A percentile compares a stretch with the other conserved stretches of the same genome.
Conservation (phyloP, 768 basidiomycete genomes). For the Mycena pura region DNA sequence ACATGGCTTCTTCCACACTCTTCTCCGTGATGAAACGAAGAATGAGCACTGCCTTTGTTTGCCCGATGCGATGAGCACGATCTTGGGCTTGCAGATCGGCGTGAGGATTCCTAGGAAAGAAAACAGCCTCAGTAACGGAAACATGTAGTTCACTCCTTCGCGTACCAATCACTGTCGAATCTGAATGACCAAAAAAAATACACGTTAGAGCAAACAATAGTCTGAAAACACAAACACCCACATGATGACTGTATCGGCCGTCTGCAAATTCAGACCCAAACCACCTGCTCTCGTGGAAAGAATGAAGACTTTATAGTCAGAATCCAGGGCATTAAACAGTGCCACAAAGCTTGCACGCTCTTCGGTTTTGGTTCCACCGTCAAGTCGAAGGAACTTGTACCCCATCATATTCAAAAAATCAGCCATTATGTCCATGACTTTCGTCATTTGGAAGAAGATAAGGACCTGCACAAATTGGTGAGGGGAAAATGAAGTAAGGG, state of each 20-base stretch:
- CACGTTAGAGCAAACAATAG: conserved; percentile 6
- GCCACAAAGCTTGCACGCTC: conserved; percentile 89
- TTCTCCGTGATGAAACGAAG: conserved; percentile 97
- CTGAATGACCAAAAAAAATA: conserved; percentile 43
- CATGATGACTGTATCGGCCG: conserved; percentile 97
- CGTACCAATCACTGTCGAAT: conserved; percentile 79
- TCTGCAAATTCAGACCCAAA: conserved; percentile 93
- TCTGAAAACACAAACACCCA: conserved; percentile 44
- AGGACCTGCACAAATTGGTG: conserved; percentile 64
- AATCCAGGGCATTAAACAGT: conserved; percentile 87
- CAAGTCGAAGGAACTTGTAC: conserved; percentile 90
- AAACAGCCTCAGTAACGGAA: conserved; percentile 26
- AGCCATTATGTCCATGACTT: conserved; percentile 98
- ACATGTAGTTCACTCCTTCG: neutral
- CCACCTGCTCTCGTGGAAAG: conserved; percentile 94
- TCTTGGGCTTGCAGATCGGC: conserved; percentile 99
- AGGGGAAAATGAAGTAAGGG: neutral
- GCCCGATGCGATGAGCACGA: conserved; percentile 99
- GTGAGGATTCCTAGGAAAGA: conserved; percentile 83
- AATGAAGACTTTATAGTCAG: conserved; percentile 91
- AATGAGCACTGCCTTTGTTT: conserved; percentile 97
- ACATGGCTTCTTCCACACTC: conserved; percentile 98
- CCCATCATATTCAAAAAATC: conserved; percentile 90
- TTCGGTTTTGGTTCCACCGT: conserved; percentile 96
- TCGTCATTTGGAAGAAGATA: conserved; percentile 99